Conservation (phyloP, 176 grass and related monocot species). For the Raddia distichophylla region DNA sequence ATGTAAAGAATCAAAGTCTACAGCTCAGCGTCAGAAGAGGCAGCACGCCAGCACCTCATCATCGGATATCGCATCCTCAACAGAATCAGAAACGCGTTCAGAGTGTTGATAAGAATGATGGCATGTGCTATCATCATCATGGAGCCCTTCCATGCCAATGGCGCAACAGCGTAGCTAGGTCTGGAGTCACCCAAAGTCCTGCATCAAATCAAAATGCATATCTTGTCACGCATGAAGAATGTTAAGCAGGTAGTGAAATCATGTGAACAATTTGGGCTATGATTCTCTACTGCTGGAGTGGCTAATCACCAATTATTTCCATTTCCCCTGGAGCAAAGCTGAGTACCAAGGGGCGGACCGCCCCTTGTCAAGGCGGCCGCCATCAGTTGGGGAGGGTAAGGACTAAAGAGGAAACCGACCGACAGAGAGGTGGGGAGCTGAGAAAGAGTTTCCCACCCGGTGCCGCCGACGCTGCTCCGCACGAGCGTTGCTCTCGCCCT, state of each 20-base stretch:
- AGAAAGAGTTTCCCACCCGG: too few relatives aligned
- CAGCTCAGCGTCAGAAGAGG: not conserved
- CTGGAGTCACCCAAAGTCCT: not conserved
- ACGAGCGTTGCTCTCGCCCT: too few relatives aligned
- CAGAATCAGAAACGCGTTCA: constrained; percentile 29
- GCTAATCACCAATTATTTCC: too few relatives aligned
- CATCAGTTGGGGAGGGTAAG: too few relatives aligned
- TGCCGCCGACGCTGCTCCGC: too few relatives aligned
- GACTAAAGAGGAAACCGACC: too few relatives aligned
- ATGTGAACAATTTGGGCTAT: not conserved
- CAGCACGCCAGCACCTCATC: constrained; percentile 22
- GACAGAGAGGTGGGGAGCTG: too few relatives aligned
- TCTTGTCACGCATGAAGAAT: not conserved
- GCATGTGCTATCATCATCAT: not conserved
- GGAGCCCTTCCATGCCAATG: constrained; percentile 25
- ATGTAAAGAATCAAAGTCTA: not conserved
- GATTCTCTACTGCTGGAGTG: too few relatives aligned
- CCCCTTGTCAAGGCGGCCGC: too few relatives aligned
- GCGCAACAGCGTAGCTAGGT: not conserved
- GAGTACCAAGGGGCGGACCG: too few relatives aligned
- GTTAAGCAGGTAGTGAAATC: not conserved
- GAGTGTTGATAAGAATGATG: constrained; percentile 30
- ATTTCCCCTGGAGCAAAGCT: too few relatives aligned
- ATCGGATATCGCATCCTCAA: constrained; percentile 44
- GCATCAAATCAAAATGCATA: constrained; percentile 10